Conservation (phyloP, 108 stramenopile species). For the Nannochloropsis gaditana region DNA sequence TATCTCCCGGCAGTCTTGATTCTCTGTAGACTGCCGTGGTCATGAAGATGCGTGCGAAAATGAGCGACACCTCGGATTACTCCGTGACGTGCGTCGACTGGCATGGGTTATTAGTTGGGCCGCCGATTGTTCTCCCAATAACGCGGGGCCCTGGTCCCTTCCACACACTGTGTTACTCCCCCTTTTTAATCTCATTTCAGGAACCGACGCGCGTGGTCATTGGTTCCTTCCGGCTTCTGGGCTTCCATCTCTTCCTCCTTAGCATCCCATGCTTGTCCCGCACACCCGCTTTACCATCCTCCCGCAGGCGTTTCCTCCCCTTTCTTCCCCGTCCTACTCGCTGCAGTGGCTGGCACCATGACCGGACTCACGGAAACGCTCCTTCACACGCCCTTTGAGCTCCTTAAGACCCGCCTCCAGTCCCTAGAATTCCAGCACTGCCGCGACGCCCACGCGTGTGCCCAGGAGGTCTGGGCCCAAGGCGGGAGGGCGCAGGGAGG, state of each 20-base stretch:
- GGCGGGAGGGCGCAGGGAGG: background rate
- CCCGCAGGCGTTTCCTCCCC: background rate
- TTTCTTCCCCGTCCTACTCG: background rate
- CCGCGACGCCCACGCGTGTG: background rate
- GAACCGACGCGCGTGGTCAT: background rate
- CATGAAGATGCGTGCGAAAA: background rate
- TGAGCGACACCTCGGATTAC: background rate
- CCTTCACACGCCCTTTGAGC: constrained; percentile 14
- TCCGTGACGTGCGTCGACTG: background rate
- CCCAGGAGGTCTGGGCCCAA: background rate
- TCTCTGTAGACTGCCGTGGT: background rate
- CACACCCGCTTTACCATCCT: no score
- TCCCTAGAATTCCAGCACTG: background rate
- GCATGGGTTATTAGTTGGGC: constrained; percentile 12
- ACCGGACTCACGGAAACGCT: background rate
- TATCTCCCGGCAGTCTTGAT: background rate
- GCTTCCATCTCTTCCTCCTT: background rate
- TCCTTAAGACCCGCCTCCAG: background rate
- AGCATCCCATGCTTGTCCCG: no score
- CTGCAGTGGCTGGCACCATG: background rate
- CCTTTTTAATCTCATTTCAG: background rate
- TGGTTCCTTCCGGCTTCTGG: background rate
- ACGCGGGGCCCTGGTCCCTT: constrained; percentile 11
- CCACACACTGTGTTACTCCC: background rate
- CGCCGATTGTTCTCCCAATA: background rate